These are phyloP conservation scores for Metschnikowia proteae DNA, from an alignment of 805 yeast genomes.

Conservation along the genomic window DNA sequence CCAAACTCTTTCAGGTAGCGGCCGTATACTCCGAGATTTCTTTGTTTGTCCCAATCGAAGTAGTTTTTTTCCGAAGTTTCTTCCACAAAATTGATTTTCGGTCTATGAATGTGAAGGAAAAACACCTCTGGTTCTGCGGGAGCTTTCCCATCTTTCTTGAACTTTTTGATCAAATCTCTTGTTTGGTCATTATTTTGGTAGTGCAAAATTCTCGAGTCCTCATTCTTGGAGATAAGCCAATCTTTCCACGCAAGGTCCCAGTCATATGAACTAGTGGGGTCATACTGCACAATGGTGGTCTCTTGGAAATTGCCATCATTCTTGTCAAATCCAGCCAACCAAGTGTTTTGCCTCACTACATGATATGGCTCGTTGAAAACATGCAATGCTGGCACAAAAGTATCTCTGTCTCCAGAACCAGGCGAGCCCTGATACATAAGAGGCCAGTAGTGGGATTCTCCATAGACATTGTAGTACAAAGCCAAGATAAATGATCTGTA, in stretches of 20 bases:
- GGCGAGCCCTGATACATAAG: slow-evolving; percentile 35
- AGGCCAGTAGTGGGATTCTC: slow-evolving; percentile 25
- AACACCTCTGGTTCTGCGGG: slow-evolving; percentile 14
- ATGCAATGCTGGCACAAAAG: slow-evolving; percentile 36
- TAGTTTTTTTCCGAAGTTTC: slow-evolving; percentile 6
- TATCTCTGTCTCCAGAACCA: slow-evolving; percentile 35
- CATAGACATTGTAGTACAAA: slow-evolving; percentile 32
- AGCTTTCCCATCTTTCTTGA: slow-evolving; percentile 4
- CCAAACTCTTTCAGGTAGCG: slow-evolving; percentile 17
- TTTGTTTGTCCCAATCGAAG: slow-evolving; percentile 16
- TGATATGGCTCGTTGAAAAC: slow-evolving; percentile 34
- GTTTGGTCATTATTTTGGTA: slow-evolving; percentile 17
- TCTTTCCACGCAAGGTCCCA: slow-evolving; percentile 14
- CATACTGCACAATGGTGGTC: slow-evolving; percentile 24
- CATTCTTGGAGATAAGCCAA: slow-evolving; percentile 15
- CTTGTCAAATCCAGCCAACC: slow-evolving; percentile 20
- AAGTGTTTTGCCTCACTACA: slow-evolving; percentile 20
- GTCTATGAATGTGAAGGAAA: slow-evolving; percentile 23
- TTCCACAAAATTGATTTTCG: slow-evolving; percentile 17
- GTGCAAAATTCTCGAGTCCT: slow-evolving; percentile 19
- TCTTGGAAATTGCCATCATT: slow-evolving; percentile 16
- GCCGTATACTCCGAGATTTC: slow-evolving; percentile 20
- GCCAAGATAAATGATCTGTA: slow-evolving; percentile 26
- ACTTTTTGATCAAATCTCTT: slow-evolving; percentile 11
- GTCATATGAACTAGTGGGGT: slow-evolving; percentile 15